Evolutionary conservation across 148 eudicot species (phyloP).

Genomic region (Diospyros kaki): DNA sequence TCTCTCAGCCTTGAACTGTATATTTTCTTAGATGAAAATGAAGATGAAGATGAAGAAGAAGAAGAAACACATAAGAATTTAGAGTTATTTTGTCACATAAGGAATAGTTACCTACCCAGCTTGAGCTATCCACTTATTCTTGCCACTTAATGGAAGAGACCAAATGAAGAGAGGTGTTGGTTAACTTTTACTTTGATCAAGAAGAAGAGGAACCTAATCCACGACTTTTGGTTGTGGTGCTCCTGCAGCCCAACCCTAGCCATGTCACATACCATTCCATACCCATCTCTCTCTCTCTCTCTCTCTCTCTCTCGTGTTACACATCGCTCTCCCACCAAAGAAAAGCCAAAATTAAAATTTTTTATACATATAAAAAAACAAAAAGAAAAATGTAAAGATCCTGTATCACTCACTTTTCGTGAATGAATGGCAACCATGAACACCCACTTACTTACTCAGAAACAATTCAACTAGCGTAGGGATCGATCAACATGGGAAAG

Average conservation of each 20-base stretch:
- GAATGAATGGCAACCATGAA: constrained; percentile 47
- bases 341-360: background rate
- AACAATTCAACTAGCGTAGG: constrained; percentile 22
- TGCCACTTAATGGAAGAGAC: constrained; percentile 43
- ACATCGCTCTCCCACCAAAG: background rate
- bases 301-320: background rate
- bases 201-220: constrained; percentile 37
- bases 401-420: constrained; percentile 44
- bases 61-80: constrained; percentile 20
- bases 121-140: constrained; percentile 30
- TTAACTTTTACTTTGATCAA: constrained; percentile 8
- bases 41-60: background rate
- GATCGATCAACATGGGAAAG: constrained; percentile 15
- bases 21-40: background rate
- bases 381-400: constrained; percentile 20
- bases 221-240: constrained; percentile 35
- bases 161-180: constrained; percentile 10
- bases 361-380: background rate
- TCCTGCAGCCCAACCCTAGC: constrained; percentile 28
- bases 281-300: constrained; percentile 9
- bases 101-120: constrained; percentile 31
- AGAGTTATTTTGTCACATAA: background rate
- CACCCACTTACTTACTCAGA: constrained; percentile 42
- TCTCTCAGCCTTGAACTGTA: constrained; percentile 1
- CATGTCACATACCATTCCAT: constrained; percentile 3